phyloP scores from a whole-genome alignment of 345 rosid genomes.

The Eucalyptus pauciflora region DNA sequence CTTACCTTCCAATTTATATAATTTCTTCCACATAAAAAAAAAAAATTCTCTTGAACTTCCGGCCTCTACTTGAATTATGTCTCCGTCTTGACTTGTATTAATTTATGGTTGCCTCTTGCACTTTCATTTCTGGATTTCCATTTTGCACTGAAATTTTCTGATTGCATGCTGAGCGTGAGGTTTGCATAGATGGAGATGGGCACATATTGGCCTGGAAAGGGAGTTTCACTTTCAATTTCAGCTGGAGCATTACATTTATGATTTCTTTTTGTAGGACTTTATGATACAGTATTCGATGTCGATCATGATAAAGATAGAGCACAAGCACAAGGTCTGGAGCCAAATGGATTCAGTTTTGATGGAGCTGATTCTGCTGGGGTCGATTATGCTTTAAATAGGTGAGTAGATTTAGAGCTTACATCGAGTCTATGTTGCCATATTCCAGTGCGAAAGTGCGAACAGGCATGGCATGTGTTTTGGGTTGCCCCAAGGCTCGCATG shows the following conservation, averaged over 20 bases:
- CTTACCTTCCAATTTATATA: not conserved
- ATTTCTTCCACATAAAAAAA: not conserved
- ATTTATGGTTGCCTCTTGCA: not conserved
- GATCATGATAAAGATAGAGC: constrained; percentile 88
- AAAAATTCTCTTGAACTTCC: not conserved
- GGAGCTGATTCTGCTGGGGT: constrained; percentile 80
- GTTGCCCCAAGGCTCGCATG: not conserved
- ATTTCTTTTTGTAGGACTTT: constrained; percentile 41
- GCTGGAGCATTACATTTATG: not conserved
- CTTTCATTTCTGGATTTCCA: not conserved
- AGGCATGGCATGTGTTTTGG: not conserved
- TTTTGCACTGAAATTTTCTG: not conserved
- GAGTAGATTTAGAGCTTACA: not conserved
- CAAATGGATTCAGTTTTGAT: constrained; percentile 88
- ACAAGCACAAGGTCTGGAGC: constrained; percentile 63
- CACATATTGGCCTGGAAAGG: not conserved
- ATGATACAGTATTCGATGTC: constrained; percentile 86
- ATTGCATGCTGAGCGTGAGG: not conserved
- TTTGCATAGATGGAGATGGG: not conserved
- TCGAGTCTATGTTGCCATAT: not conserved
- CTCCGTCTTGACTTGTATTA: not conserved
- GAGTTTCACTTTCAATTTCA: not conserved
- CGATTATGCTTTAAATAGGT: constrained; percentile 86
- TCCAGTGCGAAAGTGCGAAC: not conserved
- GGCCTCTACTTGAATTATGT: not conserved